Conservation (phyloP, 176 grass and related monocot genomes). For the Triticum dicoccoides region DNA sequence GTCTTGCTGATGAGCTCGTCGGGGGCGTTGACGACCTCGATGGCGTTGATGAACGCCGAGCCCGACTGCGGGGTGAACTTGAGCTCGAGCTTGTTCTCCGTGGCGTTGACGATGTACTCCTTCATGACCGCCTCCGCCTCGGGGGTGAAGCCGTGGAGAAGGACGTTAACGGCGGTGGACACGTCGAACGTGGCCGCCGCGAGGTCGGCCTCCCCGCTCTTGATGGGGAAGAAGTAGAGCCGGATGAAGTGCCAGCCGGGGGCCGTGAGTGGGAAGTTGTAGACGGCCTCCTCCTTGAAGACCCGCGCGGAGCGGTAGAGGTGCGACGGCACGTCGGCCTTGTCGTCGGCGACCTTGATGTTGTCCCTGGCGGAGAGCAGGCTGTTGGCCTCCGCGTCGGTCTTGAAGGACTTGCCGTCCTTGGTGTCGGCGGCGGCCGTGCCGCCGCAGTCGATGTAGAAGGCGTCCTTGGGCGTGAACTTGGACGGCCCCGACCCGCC, state of each 20-base stretch:
- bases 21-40: slow-evolving; percentile 88
- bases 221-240: slow-evolving; percentile 72
- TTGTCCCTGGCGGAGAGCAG: slow-evolving; percentile 65
- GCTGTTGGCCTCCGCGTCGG: slow-evolving; percentile 56
- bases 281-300: slow-evolving; percentile 66
- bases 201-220: slow-evolving; percentile 59
- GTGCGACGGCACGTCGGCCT: slow-evolving; percentile 44
- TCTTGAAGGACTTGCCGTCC: slow-evolving; percentile 67
- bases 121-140: slow-evolving; percentile 54
- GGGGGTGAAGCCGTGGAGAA: slow-evolving; percentile 78
- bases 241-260: slow-evolving; percentile 83
- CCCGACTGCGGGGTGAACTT: slow-evolving; percentile 54
- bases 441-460: slow-evolving; percentile 76
- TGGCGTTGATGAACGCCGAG: slow-evolving; percentile 85
- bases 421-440: slow-evolving; percentile 8
- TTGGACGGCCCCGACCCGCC: slow-evolving; percentile 18
- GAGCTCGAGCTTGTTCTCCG: slow-evolving; percentile 50
- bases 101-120: slow-evolving; percentile 81
- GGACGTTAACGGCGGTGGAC: slow-evolving; percentile 55
- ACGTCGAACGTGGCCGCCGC: slow-evolving; percentile 56
- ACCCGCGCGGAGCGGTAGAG: slow-evolving; percentile 64
- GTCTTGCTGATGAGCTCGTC: slow-evolving; percentile 56
- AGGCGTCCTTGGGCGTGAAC: slow-evolving; percentile 69
- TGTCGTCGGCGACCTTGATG: slow-evolving; percentile 39
- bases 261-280: slow-evolving; percentile 64